These are phyloP conservation scores for Ustilago shanxiensis DNA, from an alignment of 1,284 basidiomycete genomes.

Conservation along the genomic window DNA sequence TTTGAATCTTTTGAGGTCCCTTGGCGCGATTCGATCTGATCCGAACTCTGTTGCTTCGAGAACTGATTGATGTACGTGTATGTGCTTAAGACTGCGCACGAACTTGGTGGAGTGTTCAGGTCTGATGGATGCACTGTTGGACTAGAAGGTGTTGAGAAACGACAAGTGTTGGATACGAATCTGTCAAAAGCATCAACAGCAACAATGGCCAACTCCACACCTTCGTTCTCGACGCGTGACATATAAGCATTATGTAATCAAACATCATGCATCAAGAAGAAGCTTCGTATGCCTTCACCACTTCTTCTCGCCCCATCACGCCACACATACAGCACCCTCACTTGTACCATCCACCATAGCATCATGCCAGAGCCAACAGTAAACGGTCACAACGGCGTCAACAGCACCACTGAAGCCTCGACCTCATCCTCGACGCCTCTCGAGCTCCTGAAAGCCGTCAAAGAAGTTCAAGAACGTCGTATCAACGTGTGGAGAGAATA, in stretches of 20 bases:
- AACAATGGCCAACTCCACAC: slow-evolving; percentile 11
- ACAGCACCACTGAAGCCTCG: not conserved
- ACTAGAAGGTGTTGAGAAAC: not conserved
- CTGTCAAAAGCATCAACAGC: slow-evolving; percentile 12
- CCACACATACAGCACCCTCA: too few relatives aligned
- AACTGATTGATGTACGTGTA: not conserved
- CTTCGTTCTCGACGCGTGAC: not conserved
- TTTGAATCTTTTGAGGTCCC: too few relatives aligned
- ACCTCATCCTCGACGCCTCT: slow-evolving; percentile 22
- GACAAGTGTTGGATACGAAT: slow-evolving; percentile 1
- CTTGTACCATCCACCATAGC: not conserved
- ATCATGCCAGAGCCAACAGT: slow-evolving; percentile 24
- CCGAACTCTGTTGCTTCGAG: not conserved
- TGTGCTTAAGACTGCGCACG: not conserved
- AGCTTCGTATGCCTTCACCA: slow-evolving; percentile 38
- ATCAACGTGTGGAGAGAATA: slow-evolving; percentile 55
- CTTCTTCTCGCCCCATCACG: not conserved
- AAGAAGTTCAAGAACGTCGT: slow-evolving; percentile 54
- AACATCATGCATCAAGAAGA: not conserved
- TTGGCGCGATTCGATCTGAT: not conserved
- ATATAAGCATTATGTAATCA: slow-evolving; percentile 38
- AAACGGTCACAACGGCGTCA: not conserved
- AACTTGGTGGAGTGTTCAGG: not conserved
- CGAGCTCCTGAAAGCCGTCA: slow-evolving; percentile 47
- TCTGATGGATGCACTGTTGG: not conserved